Conservation (phyloP, 768 basidiomycete species). For the Kwoniella heveanensis region DNA sequence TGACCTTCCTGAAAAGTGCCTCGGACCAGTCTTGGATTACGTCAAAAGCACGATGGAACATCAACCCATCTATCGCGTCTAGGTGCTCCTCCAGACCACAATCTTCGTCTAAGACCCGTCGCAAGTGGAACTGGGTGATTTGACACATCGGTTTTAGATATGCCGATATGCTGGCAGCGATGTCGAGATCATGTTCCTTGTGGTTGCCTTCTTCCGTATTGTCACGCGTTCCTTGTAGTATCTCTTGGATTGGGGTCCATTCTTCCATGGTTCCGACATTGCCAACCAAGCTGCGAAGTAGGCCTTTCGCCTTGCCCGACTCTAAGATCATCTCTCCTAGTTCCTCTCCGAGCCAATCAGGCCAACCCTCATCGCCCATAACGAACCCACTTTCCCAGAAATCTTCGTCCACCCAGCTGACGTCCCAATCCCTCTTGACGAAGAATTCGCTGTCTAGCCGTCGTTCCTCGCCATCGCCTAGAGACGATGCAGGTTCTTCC, state of each 20-base stretch:
- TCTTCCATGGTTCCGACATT: not conserved
- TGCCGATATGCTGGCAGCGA: constrained; percentile 7
- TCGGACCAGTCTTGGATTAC: constrained; percentile 40
- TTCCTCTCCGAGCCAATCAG: constrained; percentile 31
- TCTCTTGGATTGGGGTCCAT: constrained; percentile 19
- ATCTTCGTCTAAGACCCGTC: constrained; percentile 41
- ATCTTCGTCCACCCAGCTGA: constrained; percentile 50
- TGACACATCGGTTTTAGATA: constrained; percentile 32
- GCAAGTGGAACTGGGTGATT: constrained; percentile 32
- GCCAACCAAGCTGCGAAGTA: constrained; percentile 28
- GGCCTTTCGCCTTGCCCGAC: constrained; percentile 45
- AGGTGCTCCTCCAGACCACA: constrained; percentile 48
- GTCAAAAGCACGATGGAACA: constrained; percentile 24
- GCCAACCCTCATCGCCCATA: constrained; percentile 34
- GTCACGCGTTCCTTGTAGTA: constrained; percentile 1
- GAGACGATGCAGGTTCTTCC: not conserved
- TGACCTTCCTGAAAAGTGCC: constrained; percentile 38
- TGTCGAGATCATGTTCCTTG: constrained; percentile 1
- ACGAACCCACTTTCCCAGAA: constrained; percentile 46
- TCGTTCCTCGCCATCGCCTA: constrained; percentile 22
- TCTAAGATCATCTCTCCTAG: constrained; percentile 30
- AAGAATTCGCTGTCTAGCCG: constrained; percentile 40
- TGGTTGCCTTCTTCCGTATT: not conserved
- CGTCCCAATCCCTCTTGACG: constrained; percentile 41
- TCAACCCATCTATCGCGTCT: constrained; percentile 46